Percentiles rank a stretch among this genome's conserved stretches.
These are phyloP conservation scores for Porpolomopsis calyptriformis DNA, from an alignment of 768 basidiomycete genomes.

Conservation along the genomic window DNA sequence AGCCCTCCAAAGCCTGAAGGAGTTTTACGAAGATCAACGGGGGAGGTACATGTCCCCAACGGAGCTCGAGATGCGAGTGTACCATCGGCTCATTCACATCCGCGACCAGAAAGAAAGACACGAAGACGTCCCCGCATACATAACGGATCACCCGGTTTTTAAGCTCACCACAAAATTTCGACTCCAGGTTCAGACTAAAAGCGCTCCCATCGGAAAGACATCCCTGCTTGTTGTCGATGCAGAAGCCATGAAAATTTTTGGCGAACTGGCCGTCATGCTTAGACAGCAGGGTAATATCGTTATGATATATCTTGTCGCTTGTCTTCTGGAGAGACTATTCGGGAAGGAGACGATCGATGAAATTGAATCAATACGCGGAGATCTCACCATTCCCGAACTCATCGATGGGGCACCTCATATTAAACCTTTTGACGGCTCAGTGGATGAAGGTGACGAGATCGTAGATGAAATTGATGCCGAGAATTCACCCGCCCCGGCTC, in stretches of 20 bases:
- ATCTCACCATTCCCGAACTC: conserved; percentile 47
- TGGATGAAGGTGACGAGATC: conserved; percentile 15
- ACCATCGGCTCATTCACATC: conserved; percentile 86
- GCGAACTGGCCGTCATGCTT: conserved; percentile 48
- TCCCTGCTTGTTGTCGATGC: conserved; percentile 52
- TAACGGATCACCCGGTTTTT: conserved; percentile 67
- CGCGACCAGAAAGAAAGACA: conserved; percentile 71
- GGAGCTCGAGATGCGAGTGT: conserved; percentile 93
- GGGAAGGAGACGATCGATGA: conserved; percentile 70
- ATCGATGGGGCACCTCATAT: conserved; percentile 45
- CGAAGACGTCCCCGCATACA: conserved; percentile 57
- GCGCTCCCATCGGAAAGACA: conserved; percentile 62
- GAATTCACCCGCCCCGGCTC: conserved; percentile 8
- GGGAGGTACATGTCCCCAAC: conserved; percentile 59
- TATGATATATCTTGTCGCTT: conserved; percentile 84
- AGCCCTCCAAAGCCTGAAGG: conserved; percentile 89
- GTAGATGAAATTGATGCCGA: conserved; percentile 17
- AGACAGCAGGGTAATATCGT: conserved; percentile 53
- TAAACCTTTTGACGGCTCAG: conserved; percentile 12
- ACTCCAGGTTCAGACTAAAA: conserved; percentile 66
- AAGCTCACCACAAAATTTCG: conserved; percentile 77
- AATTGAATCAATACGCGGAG: conserved; percentile 54
- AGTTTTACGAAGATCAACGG: conserved; percentile 83
- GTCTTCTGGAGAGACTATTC: conserved; percentile 80
- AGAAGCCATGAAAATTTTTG: conserved; percentile 60